Evolutionary conservation across 2,329 filamentous ascomycete genomes (phyloP), one percentile per base, ranked within the genome.

Genomic region (Fusarium sp.): DNA sequence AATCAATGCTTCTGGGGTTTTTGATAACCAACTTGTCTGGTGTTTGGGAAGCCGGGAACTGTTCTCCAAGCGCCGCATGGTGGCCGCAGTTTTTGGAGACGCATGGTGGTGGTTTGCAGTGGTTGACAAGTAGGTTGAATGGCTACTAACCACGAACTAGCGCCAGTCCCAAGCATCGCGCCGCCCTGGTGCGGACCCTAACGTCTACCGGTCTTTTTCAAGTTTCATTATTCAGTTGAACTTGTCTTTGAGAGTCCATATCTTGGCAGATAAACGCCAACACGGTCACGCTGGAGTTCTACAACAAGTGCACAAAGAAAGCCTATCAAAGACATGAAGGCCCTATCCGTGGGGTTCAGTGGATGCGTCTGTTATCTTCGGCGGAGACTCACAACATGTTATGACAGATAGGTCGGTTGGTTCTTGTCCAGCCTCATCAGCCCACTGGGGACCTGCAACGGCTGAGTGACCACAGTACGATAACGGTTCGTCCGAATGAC

Each of bases 1-100:
- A 31, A 35, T 54, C 54, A 27, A 65, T 48, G n/a, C 31, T 48
- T 64, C 59, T 72, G 24, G 59, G 70, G 63, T 20, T 62, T 61
- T 20, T 48, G 50, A 54, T 65, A 65, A 64, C 67, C 63, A 65
- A 68, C 41, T 62, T 27, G 52, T 29, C 35, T 67, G 60, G 24
- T 33, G 29, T 57, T 37, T 22, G 54, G 33, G 16, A 39, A 35
- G 22, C 33, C 54, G 39, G 29, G 41, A 41, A 22, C 41, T 68
- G 27, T 41, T 39, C 59, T 57, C 58, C 58, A 57, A 54, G 35
- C 27, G 41, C 39, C 41, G 14, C 22, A 33, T 45, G 7, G 18
- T 60, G 13, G 27, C 22, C 20, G 20, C 29, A 48, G 29, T 20
- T 13, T 33, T 62, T 62, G 59, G 41, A 62, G 59, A 62, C 29